A percentile compares a stretch with the other conserved stretches of the same genome.
Evolutionary conservation across 108 stramenopile genomes (phyloP).

Genomic region (Seminavis robusta): DNA sequence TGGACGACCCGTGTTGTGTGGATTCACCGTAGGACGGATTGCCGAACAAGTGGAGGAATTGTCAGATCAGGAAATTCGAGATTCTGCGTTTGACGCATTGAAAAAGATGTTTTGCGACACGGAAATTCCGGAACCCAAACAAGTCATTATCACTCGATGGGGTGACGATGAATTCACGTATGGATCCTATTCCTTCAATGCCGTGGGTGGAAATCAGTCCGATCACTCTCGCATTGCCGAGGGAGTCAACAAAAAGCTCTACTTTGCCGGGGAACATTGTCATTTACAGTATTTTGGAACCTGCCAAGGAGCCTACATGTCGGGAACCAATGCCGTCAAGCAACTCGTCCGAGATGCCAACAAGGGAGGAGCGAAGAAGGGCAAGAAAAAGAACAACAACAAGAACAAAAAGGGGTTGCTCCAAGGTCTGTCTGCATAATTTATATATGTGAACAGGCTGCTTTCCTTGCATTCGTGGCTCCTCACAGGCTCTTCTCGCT

Average conservation of each 20-base stretch:
- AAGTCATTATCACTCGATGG: conserved; percentile 35
- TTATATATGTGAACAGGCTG: too few relatives aligned
- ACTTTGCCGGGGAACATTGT: conserved; percentile 29
- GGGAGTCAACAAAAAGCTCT: conserved; percentile 10
- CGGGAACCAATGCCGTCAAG: conserved; percentile 14
- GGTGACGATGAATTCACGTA: conserved; percentile 18
- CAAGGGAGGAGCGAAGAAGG: background rate
- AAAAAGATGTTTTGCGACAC: conserved; percentile 17
- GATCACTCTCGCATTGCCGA: background rate
- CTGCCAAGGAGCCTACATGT: conserved; percentile 13
- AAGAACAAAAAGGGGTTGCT: too few relatives aligned
- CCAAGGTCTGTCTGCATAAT: too few relatives aligned
- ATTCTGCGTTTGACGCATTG: conserved; percentile 20
- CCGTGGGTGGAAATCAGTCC: background rate
- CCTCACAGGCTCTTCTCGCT: too few relatives aligned
- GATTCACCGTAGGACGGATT: conserved; percentile 12
- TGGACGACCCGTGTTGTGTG: conserved; percentile 16
- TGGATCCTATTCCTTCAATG: conserved; percentile 28
- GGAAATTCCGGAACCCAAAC: conserved; percentile 23
- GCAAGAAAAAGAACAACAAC: too few relatives aligned
- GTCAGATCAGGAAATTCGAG: conserved; percentile 27
- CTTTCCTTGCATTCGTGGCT: too few relatives aligned
- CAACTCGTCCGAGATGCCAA: background rate
- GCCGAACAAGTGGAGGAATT: conserved; percentile 14
- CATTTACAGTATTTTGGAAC: conserved; percentile 13